Conservation (phyloP, 2,329 filamentous ascomycete species). For the Trichoderma afroharzianum region DNA sequence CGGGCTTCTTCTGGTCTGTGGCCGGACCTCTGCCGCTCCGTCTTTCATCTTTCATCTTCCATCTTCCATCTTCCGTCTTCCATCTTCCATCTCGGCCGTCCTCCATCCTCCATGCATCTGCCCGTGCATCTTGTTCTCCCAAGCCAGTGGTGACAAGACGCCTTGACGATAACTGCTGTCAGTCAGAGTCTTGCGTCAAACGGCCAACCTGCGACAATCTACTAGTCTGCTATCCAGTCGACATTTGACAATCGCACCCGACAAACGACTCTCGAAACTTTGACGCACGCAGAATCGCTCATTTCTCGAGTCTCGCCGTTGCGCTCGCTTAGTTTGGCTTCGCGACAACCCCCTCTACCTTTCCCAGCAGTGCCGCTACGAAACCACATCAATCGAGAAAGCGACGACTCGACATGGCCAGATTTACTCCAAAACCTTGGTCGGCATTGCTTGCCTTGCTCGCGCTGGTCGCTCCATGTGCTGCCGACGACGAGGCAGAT, state of each 20-base stretch:
- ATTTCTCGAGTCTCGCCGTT: not conserved
- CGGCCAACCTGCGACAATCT: not conserved
- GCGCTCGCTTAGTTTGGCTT: not conserved
- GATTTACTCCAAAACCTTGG: not conserved
- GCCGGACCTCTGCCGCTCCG: not conserved
- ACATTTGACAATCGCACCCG: not conserved
- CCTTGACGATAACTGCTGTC: not conserved
- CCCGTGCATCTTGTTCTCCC: not conserved
- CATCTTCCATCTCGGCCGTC: not conserved
- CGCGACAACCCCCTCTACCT: not conserved
- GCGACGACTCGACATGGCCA: not conserved
- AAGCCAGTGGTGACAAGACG: not conserved
- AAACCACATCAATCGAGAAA: not conserved
- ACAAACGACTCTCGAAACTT: no score
- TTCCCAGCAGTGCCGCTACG: not conserved
- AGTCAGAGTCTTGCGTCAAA: not conserved
- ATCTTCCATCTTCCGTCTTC: not conserved
- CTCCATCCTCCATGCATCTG: not conserved
- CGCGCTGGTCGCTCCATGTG: constrained; percentile 20
- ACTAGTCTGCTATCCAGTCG: not conserved
- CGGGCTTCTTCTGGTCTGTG: not conserved
- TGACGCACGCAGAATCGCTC: not conserved
- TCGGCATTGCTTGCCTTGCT: constrained; percentile 27
- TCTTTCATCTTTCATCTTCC: not conserved
- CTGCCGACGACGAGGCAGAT: constrained; percentile 22